Evolutionary conservation across 1,284 basidiomycete genomes (phyloP).

Genomic region (Caloboletus inedulis): DNA sequence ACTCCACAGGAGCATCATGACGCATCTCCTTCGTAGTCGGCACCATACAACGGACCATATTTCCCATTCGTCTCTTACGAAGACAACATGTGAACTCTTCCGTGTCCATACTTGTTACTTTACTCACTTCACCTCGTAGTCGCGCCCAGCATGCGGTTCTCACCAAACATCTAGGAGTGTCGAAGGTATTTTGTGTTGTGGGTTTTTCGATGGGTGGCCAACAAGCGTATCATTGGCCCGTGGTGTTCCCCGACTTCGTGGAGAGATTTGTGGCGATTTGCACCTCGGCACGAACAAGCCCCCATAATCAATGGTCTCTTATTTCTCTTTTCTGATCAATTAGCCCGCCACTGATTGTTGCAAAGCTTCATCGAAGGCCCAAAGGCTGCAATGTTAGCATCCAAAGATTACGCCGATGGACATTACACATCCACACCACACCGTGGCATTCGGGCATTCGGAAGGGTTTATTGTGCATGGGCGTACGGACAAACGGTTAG

Average conservation of each 20-base stretch:
- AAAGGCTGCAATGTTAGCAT: constrained; percentile 37
- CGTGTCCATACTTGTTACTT: background rate
- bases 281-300: constrained; percentile 37
- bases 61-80: constrained; percentile 47
- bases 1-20: background rate
- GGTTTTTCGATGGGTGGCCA: constrained; percentile 66
- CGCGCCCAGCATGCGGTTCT: constrained; percentile 56
- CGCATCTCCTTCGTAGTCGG: constrained; percentile 26
- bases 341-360: background rate
- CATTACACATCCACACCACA: constrained; percentile 35
- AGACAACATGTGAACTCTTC: constrained; percentile 50
- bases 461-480: constrained; percentile 38
- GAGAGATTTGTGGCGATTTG: constrained; percentile 38
- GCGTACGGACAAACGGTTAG: constrained; percentile 39
- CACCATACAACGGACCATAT: constrained; percentile 42
- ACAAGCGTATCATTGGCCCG: constrained; percentile 39
- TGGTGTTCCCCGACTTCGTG: constrained; percentile 38
- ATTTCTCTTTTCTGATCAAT: background rate
- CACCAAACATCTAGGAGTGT: constrained; percentile 46
- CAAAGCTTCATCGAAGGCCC: constrained; percentile 40
- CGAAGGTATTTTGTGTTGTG: constrained; percentile 49
- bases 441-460: constrained; percentile 37
- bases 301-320: constrained; percentile 37
- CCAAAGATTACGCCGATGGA: constrained; percentile 36
- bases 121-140: constrained; percentile 28